A percentile compares a stretch with the other conserved stretches of the same genome.
Conservation (phyloP, 345 rosid genomes). For the Dipteronia dyeriana region DNA sequence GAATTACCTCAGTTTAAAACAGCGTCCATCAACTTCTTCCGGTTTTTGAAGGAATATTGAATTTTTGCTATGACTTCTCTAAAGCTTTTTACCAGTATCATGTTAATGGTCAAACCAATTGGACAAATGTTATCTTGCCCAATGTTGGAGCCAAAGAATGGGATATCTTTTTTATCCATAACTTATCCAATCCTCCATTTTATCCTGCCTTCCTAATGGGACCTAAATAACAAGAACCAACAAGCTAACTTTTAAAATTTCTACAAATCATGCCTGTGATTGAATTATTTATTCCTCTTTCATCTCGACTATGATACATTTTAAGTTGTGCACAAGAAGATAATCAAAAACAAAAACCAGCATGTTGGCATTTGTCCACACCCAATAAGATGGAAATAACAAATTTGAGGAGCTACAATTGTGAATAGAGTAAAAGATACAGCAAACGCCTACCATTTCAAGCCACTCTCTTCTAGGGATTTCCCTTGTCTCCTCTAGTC, state of each 20-base stretch:
- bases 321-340: background rate
- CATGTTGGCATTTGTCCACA: background rate
- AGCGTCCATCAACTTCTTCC: too few relatives aligned
- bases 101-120: background rate
- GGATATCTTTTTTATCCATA: background rate
- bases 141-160: background rate
- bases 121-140: background rate
- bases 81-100: background rate
- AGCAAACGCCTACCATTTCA: conserved; percentile 2
- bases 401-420: background rate
- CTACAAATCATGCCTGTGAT: background rate
- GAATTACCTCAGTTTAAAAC: too few relatives aligned
- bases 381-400: background rate
- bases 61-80: background rate
- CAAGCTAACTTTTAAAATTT: background rate
- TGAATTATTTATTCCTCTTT: background rate
- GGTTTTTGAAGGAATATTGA: too few relatives aligned
- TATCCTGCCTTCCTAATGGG: background rate
- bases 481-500: background rate
- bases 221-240: background rate
- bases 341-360: background rate
- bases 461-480: background rate
- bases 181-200: background rate
- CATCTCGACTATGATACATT: background rate
- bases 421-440: background rate